phyloP scores from a whole-genome alignment of 306 rosid species.

The Rubus idaeus region DNA sequence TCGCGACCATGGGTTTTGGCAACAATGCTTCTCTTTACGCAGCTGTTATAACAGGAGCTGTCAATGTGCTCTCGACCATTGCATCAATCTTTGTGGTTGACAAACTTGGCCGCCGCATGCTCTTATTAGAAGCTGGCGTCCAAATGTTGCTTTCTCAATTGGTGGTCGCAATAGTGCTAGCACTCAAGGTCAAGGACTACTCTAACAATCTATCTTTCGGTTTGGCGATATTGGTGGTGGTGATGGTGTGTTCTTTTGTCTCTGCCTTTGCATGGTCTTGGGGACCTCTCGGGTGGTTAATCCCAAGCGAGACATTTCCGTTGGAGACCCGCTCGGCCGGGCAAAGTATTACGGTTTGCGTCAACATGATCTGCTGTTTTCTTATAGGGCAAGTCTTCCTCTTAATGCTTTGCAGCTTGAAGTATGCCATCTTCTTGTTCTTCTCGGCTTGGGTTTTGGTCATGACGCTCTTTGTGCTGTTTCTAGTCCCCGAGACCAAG shows the following conservation, averaged over 20 bases:
- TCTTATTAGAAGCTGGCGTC: constrained; percentile 66
- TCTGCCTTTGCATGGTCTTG: constrained; percentile 86
- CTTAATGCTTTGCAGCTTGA: constrained; percentile 69
- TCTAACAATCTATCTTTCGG: constrained; percentile 31
- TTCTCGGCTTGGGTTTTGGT: constrained; percentile 73
- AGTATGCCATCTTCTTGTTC: constrained; percentile 76
- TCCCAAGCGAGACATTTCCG: constrained; percentile 85
- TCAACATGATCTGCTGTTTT: constrained; percentile 69
- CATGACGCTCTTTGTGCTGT: constrained; percentile 58
- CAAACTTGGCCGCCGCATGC: constrained; percentile 58
- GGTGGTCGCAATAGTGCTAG: constrained; percentile 56
- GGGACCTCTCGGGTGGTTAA: constrained; percentile 87
- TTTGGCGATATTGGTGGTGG: constrained; percentile 49
- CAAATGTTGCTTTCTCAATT: constrained; percentile 77
- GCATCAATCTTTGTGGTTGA: constrained; percentile 70
- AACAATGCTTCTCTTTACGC: constrained; percentile 71
- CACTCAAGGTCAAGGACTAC: constrained; percentile 51
- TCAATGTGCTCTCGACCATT: constrained; percentile 59
- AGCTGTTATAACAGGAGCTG: constrained; percentile 69
- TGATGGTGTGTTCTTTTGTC: constrained; percentile 66
- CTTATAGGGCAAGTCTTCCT: constrained; percentile 75
- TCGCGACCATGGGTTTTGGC: constrained; percentile 64
- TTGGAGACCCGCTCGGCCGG: constrained; percentile 75
- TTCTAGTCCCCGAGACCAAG: constrained; percentile 78
- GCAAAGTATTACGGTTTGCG: constrained; percentile 64